Base-by-base conservation (phyloP, 768 basidiomycete species). In the Xerocomellus intermedius region DNA sequence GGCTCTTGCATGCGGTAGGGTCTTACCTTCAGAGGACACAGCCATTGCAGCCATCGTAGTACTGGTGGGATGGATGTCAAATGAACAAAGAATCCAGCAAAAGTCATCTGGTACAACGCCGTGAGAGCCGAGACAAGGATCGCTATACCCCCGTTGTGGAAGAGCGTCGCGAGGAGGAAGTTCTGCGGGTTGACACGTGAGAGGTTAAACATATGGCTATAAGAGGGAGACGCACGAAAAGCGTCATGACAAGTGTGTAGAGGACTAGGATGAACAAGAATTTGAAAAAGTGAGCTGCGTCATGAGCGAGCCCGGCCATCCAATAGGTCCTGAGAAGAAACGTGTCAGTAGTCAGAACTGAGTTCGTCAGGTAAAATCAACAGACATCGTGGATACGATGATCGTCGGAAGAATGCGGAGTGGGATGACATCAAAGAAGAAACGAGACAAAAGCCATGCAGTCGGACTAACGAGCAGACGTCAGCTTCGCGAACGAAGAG, bases 31-130 rank as follows among this genome's bases (percentile, higher is more conserved):
- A 94, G 78, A 37, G 91, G 89, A 50, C 88, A 89, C 54, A 95
- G 62, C 87, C 92, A 98, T 65, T 95, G 88, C 50, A 98, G 76
- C 95, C 95, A 98, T 16, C 95, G 82, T 1, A 98, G 79, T 2
- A 95, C 92, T 2, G 91, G 89, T 4, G 95, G 94, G 55, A 98
- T 96, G 55, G 80, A 77, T 57, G 75, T 72, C 53, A 96, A 79
- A 68, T 96, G 91, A 49, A 96, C 91, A 68, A 97, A 97, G 77
- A 96, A 98, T 14, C 92, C 92, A 1, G 92, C 91, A 60, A 80
- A 92, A 0, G 90, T 92, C 89, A 91, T 90, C 66, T 91, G 87
- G 69, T 87, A 89, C 12, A 91, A 74, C 4, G 84, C 86, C 1
- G 82, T 75, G 21, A 91, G 77, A 9, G 89, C 90, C 0, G 91